Evolutionary conservation across 257 asterid species (phyloP).

Genomic region (Nicotiana tabacum): DNA sequence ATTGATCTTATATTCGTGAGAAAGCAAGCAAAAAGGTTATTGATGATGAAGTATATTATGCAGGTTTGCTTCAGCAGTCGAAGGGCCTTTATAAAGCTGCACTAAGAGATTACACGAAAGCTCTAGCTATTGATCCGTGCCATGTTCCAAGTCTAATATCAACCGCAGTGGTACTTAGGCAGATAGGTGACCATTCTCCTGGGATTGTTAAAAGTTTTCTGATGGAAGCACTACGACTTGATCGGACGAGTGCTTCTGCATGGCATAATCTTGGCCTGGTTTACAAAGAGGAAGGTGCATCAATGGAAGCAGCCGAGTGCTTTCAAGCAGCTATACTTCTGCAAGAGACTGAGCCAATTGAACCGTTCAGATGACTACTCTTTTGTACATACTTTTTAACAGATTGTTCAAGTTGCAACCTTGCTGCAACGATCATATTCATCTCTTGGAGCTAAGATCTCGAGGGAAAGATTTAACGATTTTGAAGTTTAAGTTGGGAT

Average conservation of each 20-base stretch:
- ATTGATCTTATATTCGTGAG: background rate
- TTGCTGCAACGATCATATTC: background rate
- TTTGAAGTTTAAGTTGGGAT: background rate
- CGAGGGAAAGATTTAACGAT: background rate
- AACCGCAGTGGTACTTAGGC: slow-evolving; percentile 49
- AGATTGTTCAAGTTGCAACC: background rate
- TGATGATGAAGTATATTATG: slow-evolving; percentile 2
- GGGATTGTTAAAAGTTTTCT: background rate
- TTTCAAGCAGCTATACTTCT: slow-evolving; percentile 13
- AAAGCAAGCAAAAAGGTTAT: background rate
- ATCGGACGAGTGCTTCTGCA: slow-evolving; percentile 11
- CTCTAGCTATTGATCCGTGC: slow-evolving; percentile 56
- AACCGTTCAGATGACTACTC: slow-evolving; percentile 16
- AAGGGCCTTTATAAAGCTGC: slow-evolving; percentile 58
- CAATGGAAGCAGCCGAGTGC: slow-evolving; percentile 14
- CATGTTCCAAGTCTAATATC: slow-evolving; percentile 70
- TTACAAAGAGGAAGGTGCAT: slow-evolving; percentile 10
- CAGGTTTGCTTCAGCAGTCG: slow-evolving; percentile 82
- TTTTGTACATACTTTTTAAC: background rate
- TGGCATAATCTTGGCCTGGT: slow-evolving; percentile 22
- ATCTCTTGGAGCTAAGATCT: background rate
- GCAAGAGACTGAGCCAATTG: slow-evolving; percentile 11
- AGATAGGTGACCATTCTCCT: slow-evolving; percentile 25
- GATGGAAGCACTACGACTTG: slow-evolving; percentile 13
- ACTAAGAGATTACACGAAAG: slow-evolving; percentile 38